These are phyloP conservation scores for Metarhizium brunneum DNA, from an alignment of 2,329 filamentous ascomycete genomes.

Conservation along the genomic window DNA sequence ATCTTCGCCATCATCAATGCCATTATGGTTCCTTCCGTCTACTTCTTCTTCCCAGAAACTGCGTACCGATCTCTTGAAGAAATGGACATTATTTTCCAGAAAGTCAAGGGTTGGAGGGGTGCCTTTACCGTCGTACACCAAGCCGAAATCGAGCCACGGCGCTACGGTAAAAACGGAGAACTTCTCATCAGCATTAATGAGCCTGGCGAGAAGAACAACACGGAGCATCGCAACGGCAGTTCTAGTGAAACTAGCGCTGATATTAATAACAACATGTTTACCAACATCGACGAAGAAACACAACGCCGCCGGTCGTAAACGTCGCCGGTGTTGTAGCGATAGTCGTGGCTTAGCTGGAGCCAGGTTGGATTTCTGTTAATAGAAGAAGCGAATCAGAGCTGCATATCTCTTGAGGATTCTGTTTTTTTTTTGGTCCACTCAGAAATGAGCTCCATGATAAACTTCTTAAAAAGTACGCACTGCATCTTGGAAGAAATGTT, in stretches of 20 bases:
- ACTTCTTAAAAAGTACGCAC: background rate
- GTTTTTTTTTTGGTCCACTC: background rate
- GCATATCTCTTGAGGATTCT: background rate
- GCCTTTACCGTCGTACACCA: conserved; percentile 27
- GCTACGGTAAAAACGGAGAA: conserved; percentile 52
- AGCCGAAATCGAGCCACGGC: conserved; percentile 37
- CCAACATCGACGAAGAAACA: conserved; percentile 24
- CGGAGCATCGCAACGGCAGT: conserved; percentile 19
- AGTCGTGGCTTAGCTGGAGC: background rate
- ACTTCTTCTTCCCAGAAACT: conserved; percentile 58
- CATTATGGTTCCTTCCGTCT: conserved; percentile 46
- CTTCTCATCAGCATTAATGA: conserved; percentile 39
- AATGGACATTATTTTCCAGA: conserved; percentile 56
- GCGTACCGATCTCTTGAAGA: conserved; percentile 55
- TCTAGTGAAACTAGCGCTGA: conserved; percentile 15
- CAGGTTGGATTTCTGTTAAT: background rate
- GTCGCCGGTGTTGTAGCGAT: too few species aligned
- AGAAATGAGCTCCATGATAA: background rate
- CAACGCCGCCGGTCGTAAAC: conserved; percentile 11
- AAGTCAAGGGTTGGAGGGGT: conserved; percentile 34
- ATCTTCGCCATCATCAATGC: conserved; percentile 59
- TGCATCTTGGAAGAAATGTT: background rate
- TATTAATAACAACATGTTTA: conserved; percentile 18
- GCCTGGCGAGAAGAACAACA: conserved; percentile 25
- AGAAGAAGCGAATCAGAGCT: background rate